Evolutionary conservation across 177 flowering plant species (phyloP).

Genomic region (Vitis hybrid): DNA sequence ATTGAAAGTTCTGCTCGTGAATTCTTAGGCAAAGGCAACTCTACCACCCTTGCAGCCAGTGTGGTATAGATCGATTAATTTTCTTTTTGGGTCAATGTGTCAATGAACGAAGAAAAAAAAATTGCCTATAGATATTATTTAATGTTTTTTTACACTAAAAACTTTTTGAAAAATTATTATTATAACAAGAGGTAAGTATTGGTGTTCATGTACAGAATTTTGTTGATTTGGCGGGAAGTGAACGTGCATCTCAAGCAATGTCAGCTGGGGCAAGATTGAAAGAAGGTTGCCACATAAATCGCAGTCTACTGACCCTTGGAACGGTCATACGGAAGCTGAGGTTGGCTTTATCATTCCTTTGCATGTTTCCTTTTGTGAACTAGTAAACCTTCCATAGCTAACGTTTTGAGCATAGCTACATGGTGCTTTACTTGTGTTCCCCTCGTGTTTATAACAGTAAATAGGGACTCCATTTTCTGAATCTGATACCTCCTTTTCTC

Average conservation of each 20-base stretch:
- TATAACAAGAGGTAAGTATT: background rate
- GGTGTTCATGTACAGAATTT: slow-evolving; percentile 46
- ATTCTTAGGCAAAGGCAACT: slow-evolving; percentile 57
- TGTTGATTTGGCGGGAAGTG: slow-evolving; percentile 80
- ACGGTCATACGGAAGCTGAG: slow-evolving; percentile 80
- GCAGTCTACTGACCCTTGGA: slow-evolving; percentile 67
- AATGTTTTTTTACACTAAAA: background rate
- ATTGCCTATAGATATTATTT: background rate
- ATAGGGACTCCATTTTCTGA: too few species aligned
- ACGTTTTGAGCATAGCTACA: too few species aligned
- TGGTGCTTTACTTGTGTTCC: background rate
- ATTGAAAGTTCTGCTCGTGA: slow-evolving; percentile 75
- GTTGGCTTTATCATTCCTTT: slow-evolving; percentile 23
- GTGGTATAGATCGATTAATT: slow-evolving; percentile 43
- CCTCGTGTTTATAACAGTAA: too few species aligned
- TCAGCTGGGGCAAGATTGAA: slow-evolving; percentile 72
- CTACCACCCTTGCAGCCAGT: slow-evolving; percentile 61
- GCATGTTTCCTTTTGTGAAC: background rate
- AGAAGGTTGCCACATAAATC: slow-evolving; percentile 82
- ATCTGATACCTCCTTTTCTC: too few species aligned
- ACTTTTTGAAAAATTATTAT: background rate
- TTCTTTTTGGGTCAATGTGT: background rate
- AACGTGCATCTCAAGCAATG: slow-evolving; percentile 72
- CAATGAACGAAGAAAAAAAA: background rate
- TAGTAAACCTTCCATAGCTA: too few species aligned